Base-by-base conservation (phyloP, 2,329 filamentous ascomycete species). In the Stenocarpella maydis region DNA sequence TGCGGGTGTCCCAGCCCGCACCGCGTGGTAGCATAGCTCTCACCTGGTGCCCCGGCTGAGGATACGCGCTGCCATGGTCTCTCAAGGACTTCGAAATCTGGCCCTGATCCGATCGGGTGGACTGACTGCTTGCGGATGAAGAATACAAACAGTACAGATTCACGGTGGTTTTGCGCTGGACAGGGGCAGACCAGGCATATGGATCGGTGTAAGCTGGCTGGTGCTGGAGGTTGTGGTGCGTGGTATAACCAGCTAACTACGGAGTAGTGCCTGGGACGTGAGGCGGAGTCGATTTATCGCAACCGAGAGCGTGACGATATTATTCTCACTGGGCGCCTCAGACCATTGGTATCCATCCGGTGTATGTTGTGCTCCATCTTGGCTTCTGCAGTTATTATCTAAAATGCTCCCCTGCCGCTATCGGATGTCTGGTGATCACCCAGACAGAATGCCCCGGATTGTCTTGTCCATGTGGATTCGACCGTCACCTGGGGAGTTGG, bases 401-500 rank as follows among this genome's bases (percentile, higher is more conserved):
- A 63, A 49, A 43, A 45, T 24, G 17, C 49, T 49, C 58, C 58
- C 43, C 49, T 49, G 43, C 58, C 43, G 28, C 58, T 63, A 49
- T 49, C 28, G 58, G 58, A 49, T 49, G 58, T n/a, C 41, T 24
- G 47, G 43, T 63, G 58, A 63, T 63, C 58, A 63, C 58, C 58
- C 58, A 63, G 58, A 63, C 43, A 49, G 14, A 49, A 19, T 37
- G 43, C 58, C 43, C 58, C 58, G 43, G 58, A 63, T 37, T 63
- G 28, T 63, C 58, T 37, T 24, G 28, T 49, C n/a, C 43, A 49
- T 63, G 43, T 63, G 58, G 58, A 63, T 63, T 63, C 28, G 58
- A 63, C 58, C 28, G 43, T 63, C 43, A 63, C 58, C 58, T 63
- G 58, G 43, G 58, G 21, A 63, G 54, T 71, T 64, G 69, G 69